Percentiles rank a stretch among this genome's conserved stretches.
Evolutionary conservation across 2,329 filamentous ascomycete species (phyloP).

Genomic region (Colletotrichum tropicale): DNA sequence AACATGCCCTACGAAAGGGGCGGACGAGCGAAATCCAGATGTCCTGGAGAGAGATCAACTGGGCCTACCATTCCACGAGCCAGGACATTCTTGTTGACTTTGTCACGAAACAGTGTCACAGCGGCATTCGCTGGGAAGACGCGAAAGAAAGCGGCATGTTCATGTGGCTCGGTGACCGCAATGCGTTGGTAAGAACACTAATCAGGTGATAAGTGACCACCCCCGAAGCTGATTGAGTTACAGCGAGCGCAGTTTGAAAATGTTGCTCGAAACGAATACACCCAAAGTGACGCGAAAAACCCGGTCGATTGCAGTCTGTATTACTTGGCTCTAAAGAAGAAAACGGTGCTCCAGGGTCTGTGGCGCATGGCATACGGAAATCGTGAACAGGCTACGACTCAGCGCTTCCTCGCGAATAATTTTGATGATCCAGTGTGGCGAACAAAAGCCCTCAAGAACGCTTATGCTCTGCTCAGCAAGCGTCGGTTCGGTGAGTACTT

Average conservation of each 20-base stretch:
- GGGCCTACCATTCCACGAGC: constrained; percentile 83
- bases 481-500: constrained; percentile 73
- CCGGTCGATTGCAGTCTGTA: constrained; percentile 90
- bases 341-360: constrained; percentile 84
- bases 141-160: constrained; percentile 89
- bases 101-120: constrained; percentile 79
- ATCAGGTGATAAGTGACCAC: neutral
- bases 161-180: constrained; percentile 87
- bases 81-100: constrained; percentile 91
- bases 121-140: constrained; percentile 81
- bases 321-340: constrained; percentile 91
- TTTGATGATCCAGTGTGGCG: constrained; percentile 88
- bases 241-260: constrained; percentile 82
- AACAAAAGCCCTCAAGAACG: constrained; percentile 91
- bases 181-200: constrained; percentile 68
- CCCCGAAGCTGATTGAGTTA: neutral
- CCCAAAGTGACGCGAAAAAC: constrained; percentile 83
- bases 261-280: constrained; percentile 94
- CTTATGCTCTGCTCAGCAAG: constrained; percentile 91
- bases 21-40: constrained; percentile 70
- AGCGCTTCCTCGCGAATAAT: constrained; percentile 84
- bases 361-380: constrained; percentile 96
- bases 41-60: constrained; percentile 80
- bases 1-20: constrained; percentile 74
- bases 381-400: constrained; percentile 81